Evolutionary conservation across 2,329 filamentous ascomycete genomes (phyloP), one percentile per base, ranked within the genome.

Genomic region (Aspergillaceae sp.): DNA sequence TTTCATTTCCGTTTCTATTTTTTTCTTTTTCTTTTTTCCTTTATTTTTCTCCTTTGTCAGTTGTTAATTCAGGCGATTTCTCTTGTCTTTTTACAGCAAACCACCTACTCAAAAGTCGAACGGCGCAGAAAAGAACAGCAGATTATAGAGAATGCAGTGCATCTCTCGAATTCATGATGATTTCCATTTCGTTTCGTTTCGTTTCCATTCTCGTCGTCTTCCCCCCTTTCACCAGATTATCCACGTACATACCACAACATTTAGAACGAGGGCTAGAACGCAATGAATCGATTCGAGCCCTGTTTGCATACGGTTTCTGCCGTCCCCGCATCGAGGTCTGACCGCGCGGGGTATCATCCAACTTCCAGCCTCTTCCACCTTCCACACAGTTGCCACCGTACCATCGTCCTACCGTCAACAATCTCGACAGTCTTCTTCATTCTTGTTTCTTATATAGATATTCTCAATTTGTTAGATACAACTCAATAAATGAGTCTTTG

Each of bases 71-170:
- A 43, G 35, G 41, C 42, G 41, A 45, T 37, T 33, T 40, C 41
- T 47, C 47, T 48, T 42, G 29, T 41, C 28, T 50, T 32, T 44
- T 34, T 33, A 51, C 48, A 57, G 55, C 45, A 55, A 55, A 48
- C 55, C 54, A 41, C 26, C 40, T 19, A 19, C 19, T 30, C 40
- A 41, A 41, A 41, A 38, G 36, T 26, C 36, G 36, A 38, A 27
- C 36, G 36, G 36, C 11, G 27, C 36, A 19, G 26, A 26, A 4
- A 5, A 51, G 42, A 48, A 45, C 44, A 50, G 54, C 44, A 49
- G 48, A 40, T 49, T 57, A 49, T 56, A 19, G 19, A 19, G 19
- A 19, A 19, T 19, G 19, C 19, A 19, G 19, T 19, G 19, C 19
- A 19, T 19, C 19, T 19, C 19, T 19, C 19, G 19, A 19, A 19